A percentile compares a stretch with the other conserved stretches of the same genome.
Conservation (phyloP, 2,329 filamentous ascomycete genomes). For the Diaporthe sp. region DNA sequence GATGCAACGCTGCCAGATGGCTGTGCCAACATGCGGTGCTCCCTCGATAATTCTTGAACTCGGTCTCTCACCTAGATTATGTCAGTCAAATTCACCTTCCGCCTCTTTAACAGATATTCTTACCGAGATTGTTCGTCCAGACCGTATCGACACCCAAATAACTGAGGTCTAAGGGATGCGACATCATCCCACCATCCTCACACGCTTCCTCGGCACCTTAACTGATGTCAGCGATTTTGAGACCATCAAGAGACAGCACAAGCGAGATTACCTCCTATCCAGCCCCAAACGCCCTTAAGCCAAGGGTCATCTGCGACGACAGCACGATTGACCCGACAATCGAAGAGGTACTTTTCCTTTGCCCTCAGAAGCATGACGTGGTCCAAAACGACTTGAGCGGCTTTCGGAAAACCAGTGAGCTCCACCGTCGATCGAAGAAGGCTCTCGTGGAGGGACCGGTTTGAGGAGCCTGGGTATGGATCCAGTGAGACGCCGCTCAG, state of each 20-base stretch:
- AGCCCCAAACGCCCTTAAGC: conserved; percentile 85
- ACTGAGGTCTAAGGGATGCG: conserved; percentile 77
- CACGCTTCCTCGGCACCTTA: conserved; percentile 75
- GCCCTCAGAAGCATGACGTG: conserved; percentile 72
- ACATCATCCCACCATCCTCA: conserved; percentile 78
- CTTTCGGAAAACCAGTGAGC: conserved; percentile 62
- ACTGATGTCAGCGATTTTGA: conserved; percentile 40
- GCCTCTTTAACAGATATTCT: conserved; percentile 46
- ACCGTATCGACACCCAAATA: conserved; percentile 82
- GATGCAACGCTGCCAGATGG: conserved; percentile 74
- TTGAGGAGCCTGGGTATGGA: conserved; percentile 53
- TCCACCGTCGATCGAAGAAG: conserved; percentile 62
- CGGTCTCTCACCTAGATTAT: conserved; percentile 36
- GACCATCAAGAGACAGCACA: background rate
- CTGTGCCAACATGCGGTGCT: conserved; percentile 60
- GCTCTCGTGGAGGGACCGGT: conserved; percentile 70
- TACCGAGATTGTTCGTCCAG: conserved; percentile 79
- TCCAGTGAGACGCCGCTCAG: conserved; percentile 36
- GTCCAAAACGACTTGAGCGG: conserved; percentile 67
- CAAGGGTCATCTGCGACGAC: conserved; percentile 81
- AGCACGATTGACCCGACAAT: conserved; percentile 74
- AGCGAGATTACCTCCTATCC: conserved; percentile 72
- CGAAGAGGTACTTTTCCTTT: conserved; percentile 73
- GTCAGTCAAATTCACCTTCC: conserved; percentile 6
- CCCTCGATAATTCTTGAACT: conserved; percentile 59